Percentiles rank a stretch among this genome's conserved stretches.
Conservation (phyloP, 345 rosid species). For the Passiflora organensis region DNA sequence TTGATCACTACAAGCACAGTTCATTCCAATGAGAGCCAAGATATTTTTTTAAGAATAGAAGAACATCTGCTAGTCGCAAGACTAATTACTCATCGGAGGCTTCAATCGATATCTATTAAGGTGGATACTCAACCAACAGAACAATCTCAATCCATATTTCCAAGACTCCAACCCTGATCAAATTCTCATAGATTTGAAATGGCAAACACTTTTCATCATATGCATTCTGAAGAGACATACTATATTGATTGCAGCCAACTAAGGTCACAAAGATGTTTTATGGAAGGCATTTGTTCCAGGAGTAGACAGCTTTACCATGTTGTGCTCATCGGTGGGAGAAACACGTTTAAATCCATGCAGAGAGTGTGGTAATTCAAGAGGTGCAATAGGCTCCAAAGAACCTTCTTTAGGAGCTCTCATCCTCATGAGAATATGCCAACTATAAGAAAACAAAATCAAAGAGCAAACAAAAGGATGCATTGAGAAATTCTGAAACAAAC, state of each 20-base stretch:
- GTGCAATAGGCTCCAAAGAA: constrained; percentile 81
- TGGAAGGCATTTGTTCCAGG: constrained; percentile 2
- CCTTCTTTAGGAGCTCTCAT: constrained; percentile 68
- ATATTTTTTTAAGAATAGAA: too few relatives aligned
- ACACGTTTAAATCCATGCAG: constrained; percentile 84
- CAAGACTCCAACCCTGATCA: too few relatives aligned
- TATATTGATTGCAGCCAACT: background rate
- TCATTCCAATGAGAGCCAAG: too few relatives aligned
- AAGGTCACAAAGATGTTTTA: background rate
- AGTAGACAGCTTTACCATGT: constrained; percentile 35
- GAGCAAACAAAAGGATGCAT: background rate
- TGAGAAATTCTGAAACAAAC: background rate
- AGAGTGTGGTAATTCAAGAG: constrained; percentile 90
- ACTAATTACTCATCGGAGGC: too few relatives aligned
- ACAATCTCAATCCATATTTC: too few relatives aligned
- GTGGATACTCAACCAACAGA: too few relatives aligned
- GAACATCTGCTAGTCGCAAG: too few relatives aligned
- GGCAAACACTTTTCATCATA: background rate
- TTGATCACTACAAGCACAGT: too few relatives aligned
- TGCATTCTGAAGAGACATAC: too few relatives aligned
- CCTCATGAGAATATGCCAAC: constrained; percentile 97
- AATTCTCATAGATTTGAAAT: too few relatives aligned
- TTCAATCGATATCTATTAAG: too few relatives aligned
- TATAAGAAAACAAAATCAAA: constrained; percentile 17
- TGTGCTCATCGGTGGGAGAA: constrained; percentile 60